Evolutionary conservation across 2,329 filamentous ascomycete genomes (phyloP).

Genomic region (Aspergillus phoenicis): DNA sequence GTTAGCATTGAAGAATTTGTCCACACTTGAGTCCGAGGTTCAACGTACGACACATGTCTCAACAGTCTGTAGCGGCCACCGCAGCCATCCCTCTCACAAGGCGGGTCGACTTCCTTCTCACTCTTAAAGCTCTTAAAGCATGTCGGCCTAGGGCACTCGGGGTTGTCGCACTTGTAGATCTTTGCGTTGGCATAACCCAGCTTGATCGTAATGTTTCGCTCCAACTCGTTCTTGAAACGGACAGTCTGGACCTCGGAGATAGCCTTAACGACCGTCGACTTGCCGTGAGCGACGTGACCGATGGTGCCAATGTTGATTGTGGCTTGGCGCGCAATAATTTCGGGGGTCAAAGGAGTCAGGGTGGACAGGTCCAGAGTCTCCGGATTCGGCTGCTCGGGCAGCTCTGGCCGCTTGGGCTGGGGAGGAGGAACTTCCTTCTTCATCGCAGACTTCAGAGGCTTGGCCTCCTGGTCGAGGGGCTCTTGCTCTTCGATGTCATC

Average conservation of each 20-base stretch:
- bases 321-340: slow-evolving; percentile 96
- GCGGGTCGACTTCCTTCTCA: slow-evolving; percentile 96
- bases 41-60: slow-evolving; percentile 78
- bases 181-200: slow-evolving; percentile 99
- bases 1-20: slow-evolving; percentile 12
- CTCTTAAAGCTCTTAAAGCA: slow-evolving; percentile 98
- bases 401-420: slow-evolving; percentile 62
- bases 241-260: slow-evolving; percentile 99
- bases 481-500: slow-evolving; percentile 78
- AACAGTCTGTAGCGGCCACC: slow-evolving; percentile 82
- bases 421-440: slow-evolving; percentile 67
- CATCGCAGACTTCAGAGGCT: slow-evolving; percentile 79
- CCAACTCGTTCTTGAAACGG: slow-evolving; percentile 99
- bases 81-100: slow-evolving; percentile 93
- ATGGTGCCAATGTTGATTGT: slow-evolving; percentile 99
- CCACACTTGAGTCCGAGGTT: neutral
- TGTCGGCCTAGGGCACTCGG: slow-evolving; percentile 85
- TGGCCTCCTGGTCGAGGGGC: slow-evolving; percentile 63
- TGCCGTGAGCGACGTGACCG: slow-evolving; percentile 97
- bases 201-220: slow-evolving; percentile 99
- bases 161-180: slow-evolving; percentile 97
- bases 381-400: slow-evolving; percentile 92
- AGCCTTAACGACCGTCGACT: slow-evolving; percentile 98
- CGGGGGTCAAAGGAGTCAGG: slow-evolving; percentile 83
- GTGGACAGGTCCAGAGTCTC: slow-evolving; percentile 79